phyloP scores from a whole-genome alignment of 208 protist genomes.

The Phytomonas francai region DNA sequence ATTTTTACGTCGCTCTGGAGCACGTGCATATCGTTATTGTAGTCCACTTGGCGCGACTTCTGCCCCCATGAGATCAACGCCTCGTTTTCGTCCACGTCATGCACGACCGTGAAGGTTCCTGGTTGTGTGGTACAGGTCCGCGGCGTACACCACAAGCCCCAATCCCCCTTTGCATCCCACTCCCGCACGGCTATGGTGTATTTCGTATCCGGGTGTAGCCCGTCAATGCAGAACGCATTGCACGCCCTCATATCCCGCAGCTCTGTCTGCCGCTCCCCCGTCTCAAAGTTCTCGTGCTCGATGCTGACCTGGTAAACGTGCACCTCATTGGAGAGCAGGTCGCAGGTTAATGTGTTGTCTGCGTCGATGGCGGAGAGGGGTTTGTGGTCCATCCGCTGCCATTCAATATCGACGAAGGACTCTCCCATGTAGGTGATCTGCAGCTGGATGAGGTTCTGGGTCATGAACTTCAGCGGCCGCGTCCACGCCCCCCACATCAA shows the following conservation, averaged over 20 bases:
- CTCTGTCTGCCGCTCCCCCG: slow-evolving; percentile 46
- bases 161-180: slow-evolving; percentile 83
- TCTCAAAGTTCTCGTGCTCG: slow-evolving; percentile 42
- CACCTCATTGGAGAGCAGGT: slow-evolving; percentile 41
- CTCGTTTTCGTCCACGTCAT: slow-evolving; percentile 79
- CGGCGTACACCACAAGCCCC: slow-evolving; percentile 81
- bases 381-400: slow-evolving; percentile 83
- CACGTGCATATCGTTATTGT: slow-evolving; percentile 83
- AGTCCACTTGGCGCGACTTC: slow-evolving; percentile 53
- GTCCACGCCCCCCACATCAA: slow-evolving; percentile 84
- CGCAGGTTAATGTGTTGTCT: slow-evolving; percentile 44
- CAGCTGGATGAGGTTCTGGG: slow-evolving; percentile 88
- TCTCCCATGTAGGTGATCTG: slow-evolving; percentile 83
- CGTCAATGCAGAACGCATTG: slow-evolving; percentile 73
- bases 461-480: slow-evolving; percentile 81
- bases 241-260: slow-evolving; percentile 62
- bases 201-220: slow-evolving; percentile 77
- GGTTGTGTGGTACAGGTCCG: slow-evolving; percentile 80
- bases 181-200: slow-evolving; percentile 87
- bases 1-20: slow-evolving; percentile 66
- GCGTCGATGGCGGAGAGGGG: slow-evolving; percentile 41
- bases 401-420: slow-evolving; percentile 86
- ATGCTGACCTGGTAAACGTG: slow-evolving; percentile 77
- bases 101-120: slow-evolving; percentile 42
- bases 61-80: slow-evolving; percentile 60